Percentiles rank a stretch among this genome's conserved stretches.
Conservation (phyloP, 345 rosid species). For the Brassica nigra region DNA sequence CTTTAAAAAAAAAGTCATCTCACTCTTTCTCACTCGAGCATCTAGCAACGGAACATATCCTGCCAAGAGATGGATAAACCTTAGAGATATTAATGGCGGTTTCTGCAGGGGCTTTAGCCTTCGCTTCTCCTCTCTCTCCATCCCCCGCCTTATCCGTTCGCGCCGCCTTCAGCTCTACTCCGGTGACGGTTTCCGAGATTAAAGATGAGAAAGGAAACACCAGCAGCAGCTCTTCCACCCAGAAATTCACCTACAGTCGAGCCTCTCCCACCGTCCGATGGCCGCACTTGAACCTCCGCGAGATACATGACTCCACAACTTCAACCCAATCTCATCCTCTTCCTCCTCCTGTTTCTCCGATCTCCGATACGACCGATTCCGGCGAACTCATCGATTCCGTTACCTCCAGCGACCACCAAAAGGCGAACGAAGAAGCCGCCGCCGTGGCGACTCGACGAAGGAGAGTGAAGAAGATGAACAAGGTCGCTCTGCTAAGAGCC, state of each 20-base stretch:
- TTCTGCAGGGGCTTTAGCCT: conserved; percentile 39
- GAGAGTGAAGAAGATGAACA: conserved; percentile 79
- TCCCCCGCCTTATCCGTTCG: conserved; percentile 29
- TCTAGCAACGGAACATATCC: conserved; percentile 1
- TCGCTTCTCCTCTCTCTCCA: conserved; percentile 22
- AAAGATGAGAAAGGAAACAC: conserved; percentile 37
- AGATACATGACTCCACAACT: conserved; percentile 40
- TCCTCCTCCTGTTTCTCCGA: conserved; percentile 36
- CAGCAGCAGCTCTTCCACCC: conserved; percentile 1
- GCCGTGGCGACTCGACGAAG: conserved; percentile 50
- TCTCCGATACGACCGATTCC: conserved; percentile 29
- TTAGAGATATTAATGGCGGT: conserved; percentile 37
- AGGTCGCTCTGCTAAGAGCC: conserved; percentile 80
- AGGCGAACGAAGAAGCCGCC: conserved; percentile 44
- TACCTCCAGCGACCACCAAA: conserved; percentile 29
- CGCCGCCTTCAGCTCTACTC: conserved; percentile 6
- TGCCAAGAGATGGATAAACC: conserved; percentile 16
- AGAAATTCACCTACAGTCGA: conserved; percentile 73
- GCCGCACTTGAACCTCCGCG: conserved; percentile 76
- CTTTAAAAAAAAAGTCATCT: not conserved
- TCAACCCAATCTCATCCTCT: conserved; percentile 44
- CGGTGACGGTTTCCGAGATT: conserved; percentile 2
- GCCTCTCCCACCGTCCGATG: conserved; percentile 89
- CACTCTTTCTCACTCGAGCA: not conserved
- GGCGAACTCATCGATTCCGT: conserved; percentile 23